Evolutionary conservation across 2,329 filamentous ascomycete species (phyloP), one percentile per base, ranked within the genome.

Genomic region (Stemphylium beticola): DNA sequence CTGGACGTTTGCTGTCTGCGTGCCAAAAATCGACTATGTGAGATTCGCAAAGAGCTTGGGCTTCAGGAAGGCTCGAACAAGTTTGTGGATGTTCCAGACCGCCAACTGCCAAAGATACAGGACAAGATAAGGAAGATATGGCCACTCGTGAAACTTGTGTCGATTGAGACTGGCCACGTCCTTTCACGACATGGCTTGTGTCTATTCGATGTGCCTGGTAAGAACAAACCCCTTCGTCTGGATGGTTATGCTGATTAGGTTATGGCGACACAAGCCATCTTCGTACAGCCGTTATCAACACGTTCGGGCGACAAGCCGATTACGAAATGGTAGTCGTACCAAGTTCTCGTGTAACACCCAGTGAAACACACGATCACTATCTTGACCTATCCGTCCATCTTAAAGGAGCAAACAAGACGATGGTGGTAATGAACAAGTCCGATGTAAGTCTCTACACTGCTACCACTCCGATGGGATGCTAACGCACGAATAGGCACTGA

Each of bases 211-310:
- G 32, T 64, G 1, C 61, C 61, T n/a, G 59, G 61, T 51, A 49
- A 34, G 43, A 11, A 15, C 18, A 9, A 10, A 14, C 0, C 10
- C 1, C 8, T 9, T 32, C 17, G 14, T 15, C 26, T 9, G 8
- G n/a, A 4, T 6, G 11, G 8, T 22, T 15, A 20, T 37, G 37
- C 43, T 50, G 26, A 11, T 29, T 12, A 64, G 60, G 60, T 3
- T 61, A 59, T 15, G 55, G 62, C 2, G 60, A 65, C 26, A 55
- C 39, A 4, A 65, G 53, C 26, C 55, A 65, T 7, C 39, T 65
- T 6, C 56, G 62, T 9, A 38, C 50, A 18, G 50, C 41, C 1
- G 18, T 51, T 2, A 51, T 61, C 15, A 57, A 65, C 20, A 48
- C 12, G 1, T 60, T 51, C 22, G 55, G 62, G 1, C 9, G 50